These are phyloP conservation scores for Cicer yamashitae DNA, from an alignment of 306 rosid species.

Conservation along the genomic window DNA sequence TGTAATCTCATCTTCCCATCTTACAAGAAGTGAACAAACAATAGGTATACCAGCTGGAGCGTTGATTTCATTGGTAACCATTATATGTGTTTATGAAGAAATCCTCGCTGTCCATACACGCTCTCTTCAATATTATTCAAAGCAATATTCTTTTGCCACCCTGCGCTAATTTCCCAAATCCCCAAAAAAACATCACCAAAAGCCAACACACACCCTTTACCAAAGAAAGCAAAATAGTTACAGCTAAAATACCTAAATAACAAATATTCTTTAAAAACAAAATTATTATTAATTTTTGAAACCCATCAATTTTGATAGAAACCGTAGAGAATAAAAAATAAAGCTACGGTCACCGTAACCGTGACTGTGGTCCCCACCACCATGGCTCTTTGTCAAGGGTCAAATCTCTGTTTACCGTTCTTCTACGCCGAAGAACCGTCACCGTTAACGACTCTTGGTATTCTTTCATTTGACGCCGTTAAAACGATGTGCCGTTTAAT, in stretches of 20 bases:
- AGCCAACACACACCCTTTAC: not conserved
- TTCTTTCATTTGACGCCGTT: slow-evolving; percentile 70
- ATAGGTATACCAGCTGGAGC: no score
- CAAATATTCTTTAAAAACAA: not conserved
- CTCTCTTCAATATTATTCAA: no score
- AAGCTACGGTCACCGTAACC: slow-evolving; percentile 13
- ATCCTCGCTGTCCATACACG: no score
- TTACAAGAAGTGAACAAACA: no score
- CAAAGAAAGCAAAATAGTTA: slow-evolving; percentile 24
- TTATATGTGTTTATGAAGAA: no score
- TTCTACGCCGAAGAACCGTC: slow-evolving; percentile 40
- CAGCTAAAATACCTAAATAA: not conserved
- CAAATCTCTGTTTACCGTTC: slow-evolving; percentile 43
- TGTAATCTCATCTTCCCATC: no score
- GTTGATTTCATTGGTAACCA: no score
- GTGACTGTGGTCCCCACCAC: slow-evolving; percentile 47
- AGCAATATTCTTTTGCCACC: no score
- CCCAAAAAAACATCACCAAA: not conserved
- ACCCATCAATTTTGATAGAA: not conserved
- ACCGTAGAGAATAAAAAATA: not conserved
- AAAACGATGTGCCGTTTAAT: slow-evolving; percentile 67
- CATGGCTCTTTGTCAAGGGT: slow-evolving; percentile 45
- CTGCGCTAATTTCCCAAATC: no score
- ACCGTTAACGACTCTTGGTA: slow-evolving; percentile 48
- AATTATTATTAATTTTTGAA: not conserved